A percentile compares a stretch with the other conserved stretches of the same genome.
These are phyloP conservation scores for Microstroma glucosiphilum DNA, from an alignment of 1,284 basidiomycete genomes.

Conservation along the genomic window DNA sequence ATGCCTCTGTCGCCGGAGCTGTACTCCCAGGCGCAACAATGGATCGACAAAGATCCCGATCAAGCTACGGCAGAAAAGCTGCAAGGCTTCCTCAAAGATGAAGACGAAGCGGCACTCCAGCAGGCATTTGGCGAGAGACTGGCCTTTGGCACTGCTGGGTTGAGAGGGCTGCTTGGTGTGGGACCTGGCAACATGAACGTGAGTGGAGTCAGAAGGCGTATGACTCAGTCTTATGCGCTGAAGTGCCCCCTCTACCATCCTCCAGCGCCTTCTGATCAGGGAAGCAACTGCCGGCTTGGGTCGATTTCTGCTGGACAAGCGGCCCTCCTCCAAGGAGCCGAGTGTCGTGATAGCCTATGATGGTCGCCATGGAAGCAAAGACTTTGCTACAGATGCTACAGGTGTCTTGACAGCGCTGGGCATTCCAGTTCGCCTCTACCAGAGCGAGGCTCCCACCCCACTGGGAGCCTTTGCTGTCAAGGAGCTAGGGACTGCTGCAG, in stretches of 20 bases:
- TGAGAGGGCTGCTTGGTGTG: conserved; percentile 36
- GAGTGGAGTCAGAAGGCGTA: not conserved
- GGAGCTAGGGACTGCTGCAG: conserved; percentile 32
- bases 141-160: conserved; percentile 38
- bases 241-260: not conserved
- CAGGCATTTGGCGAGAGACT: conserved; percentile 33
- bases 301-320: conserved; percentile 23
- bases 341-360: conserved; percentile 46
- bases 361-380: conserved; percentile 34
- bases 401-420: conserved; percentile 30
- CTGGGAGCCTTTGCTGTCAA: conserved; percentile 39
- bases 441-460: conserved; percentile 27
- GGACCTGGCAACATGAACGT: conserved; percentile 40
- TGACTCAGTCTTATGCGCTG: not conserved
- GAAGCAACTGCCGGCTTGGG: conserved; percentile 38
- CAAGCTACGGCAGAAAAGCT: conserved; percentile 24
- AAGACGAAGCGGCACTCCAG: conserved; percentile 24
- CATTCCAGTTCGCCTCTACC: conserved; percentile 24
- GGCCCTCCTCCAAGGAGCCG: conserved; percentile 16
- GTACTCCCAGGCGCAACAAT: conserved; percentile 6
- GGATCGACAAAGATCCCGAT: conserved; percentile 38
- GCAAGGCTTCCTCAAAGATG: conserved; percentile 20
- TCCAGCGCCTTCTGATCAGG: conserved; percentile 33
- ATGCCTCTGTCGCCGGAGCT: no score
- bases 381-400: conserved; percentile 31